phyloP scores from a whole-genome alignment of 768 basidiomycete genomes.

The Russula olivacea region DNA sequence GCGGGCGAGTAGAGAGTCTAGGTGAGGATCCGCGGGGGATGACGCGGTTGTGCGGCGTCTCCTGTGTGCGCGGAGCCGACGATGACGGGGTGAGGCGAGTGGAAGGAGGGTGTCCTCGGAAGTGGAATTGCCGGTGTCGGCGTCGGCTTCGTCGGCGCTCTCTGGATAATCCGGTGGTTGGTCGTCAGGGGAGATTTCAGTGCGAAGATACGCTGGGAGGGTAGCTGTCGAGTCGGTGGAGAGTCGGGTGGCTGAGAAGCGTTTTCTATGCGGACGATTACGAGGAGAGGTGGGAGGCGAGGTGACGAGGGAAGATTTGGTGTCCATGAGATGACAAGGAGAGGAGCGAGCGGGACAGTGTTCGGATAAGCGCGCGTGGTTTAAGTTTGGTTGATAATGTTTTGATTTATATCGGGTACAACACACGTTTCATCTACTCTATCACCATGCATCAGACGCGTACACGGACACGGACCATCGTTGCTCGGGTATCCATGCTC shows the following conservation, averaged over 20 bases:
- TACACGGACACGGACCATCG: constrained; percentile 14
- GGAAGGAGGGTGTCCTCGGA: constrained; percentile 31
- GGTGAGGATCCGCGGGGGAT: constrained; percentile 45
- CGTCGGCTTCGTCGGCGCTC: constrained; percentile 72
- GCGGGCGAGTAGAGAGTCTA: constrained; percentile 74
- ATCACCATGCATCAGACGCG: constrained; percentile 4
- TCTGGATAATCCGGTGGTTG: constrained; percentile 71
- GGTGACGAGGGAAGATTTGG: constrained; percentile 4
- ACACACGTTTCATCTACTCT: not conserved
- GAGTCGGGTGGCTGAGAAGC: constrained; percentile 48
- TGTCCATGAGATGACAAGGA: not conserved
- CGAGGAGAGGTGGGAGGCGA: constrained; percentile 26
- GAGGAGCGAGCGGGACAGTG: too few species aligned
- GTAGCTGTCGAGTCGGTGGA: constrained; percentile 63
- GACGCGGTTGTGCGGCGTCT: constrained; percentile 21
- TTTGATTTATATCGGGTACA: too few species aligned
- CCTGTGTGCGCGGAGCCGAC: constrained; percentile 34
- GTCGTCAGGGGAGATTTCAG: constrained; percentile 41
- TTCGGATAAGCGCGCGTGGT: too few species aligned
- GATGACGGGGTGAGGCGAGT: constrained; percentile 34
- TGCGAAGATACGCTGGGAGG: constrained; percentile 55
- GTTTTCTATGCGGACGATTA: constrained; percentile 44
- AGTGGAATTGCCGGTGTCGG: constrained; percentile 47
- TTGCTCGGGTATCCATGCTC: not conserved
- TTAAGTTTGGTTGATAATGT: too few species aligned